A percentile compares a stretch with the other conserved stretches of the same genome.
These are phyloP conservation scores for Barnettozyma californica DNA, from an alignment of 805 yeast genomes.

Conservation along the genomic window DNA sequence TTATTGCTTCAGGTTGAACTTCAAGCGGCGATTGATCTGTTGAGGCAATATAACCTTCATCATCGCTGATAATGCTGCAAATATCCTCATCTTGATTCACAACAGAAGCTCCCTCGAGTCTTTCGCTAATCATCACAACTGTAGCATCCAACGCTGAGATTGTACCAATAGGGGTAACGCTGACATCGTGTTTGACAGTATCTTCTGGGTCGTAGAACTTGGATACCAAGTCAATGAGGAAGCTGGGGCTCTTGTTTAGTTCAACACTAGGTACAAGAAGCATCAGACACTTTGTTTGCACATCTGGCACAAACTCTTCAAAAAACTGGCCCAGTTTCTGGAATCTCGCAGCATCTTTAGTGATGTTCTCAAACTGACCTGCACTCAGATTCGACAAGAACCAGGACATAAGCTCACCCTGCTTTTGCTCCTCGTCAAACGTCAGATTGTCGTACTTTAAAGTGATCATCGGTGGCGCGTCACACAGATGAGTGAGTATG, in stretches of 20 bases:
- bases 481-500: background rate
- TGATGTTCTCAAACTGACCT: conserved; percentile 32
- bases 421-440: conserved; percentile 28
- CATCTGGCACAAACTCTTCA: background rate
- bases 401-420: conserved; percentile 34
- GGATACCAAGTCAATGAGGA: conserved; percentile 3
- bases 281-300: conserved; percentile 1
- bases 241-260: conserved; percentile 4
- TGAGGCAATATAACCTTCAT: background rate
- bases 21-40: background rate
- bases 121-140: conserved; percentile 5
- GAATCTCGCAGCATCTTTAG: conserved; percentile 23
- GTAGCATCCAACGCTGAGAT: conserved; percentile 6
- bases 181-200: conserved; percentile 1
- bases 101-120: conserved; percentile 1
- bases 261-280: conserved; percentile 5
- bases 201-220: conserved; percentile 3
- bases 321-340: conserved; percentile 27
- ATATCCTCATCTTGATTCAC: background rate
- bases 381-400: conserved; percentile 29
- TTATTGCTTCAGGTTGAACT: background rate
- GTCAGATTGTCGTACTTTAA: conserved; percentile 20
- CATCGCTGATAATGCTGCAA: background rate
- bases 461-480: conserved; percentile 5
- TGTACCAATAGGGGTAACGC: conserved; percentile 8